phyloP scores from a whole-genome alignment of 352 stramenopile genomes.

The Globisporangium apiculatum region DNA sequence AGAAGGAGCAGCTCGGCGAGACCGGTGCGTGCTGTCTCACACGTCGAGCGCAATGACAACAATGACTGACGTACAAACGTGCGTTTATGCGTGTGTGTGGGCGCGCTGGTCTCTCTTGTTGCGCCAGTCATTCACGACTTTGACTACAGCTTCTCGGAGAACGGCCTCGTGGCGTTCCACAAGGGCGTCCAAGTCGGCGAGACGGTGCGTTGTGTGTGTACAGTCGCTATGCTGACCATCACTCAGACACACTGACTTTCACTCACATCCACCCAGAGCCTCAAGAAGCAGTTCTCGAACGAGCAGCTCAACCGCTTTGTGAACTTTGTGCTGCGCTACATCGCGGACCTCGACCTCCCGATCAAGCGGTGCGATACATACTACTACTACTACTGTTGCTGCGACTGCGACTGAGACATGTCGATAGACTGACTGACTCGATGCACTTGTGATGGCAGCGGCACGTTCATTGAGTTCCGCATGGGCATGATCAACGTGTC shows the following conservation, averaged over 20 bases:
- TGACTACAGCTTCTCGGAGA: slow-evolving; percentile 99
- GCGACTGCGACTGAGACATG: too few species aligned
- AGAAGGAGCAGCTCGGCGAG: slow-evolving; percentile 98
- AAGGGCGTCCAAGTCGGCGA: slow-evolving; percentile 89
- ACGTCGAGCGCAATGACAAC: too few species aligned
- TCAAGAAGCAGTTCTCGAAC: slow-evolving; percentile 94
- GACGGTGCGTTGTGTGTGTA: slow-evolving; percentile 35
- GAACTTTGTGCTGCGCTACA: slow-evolving; percentile 95
- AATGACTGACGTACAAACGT: neutral
- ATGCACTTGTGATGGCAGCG: slow-evolving; percentile 27
- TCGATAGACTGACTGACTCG: too few species aligned
- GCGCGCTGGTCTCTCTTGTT: neutral
- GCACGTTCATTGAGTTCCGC: slow-evolving; percentile 99
- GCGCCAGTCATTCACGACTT: slow-evolving; percentile 89
- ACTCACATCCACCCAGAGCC: slow-evolving; percentile 44
- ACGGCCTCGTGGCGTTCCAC: slow-evolving; percentile 98
- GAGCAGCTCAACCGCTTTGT: slow-evolving; percentile 97
- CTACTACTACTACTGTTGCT: too few species aligned
- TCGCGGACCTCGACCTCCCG: slow-evolving; percentile 93
- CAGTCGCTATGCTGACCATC: neutral
- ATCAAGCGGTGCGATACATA: slow-evolving; percentile 81
- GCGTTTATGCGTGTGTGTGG: neutral
- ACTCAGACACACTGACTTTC: neutral
- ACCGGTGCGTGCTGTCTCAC: slow-evolving; percentile 40
- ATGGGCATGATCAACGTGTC: slow-evolving; percentile 99